Conservation (phyloP, 2,329 filamentous ascomycete genomes). For the Aspergillus sojae region DNA sequence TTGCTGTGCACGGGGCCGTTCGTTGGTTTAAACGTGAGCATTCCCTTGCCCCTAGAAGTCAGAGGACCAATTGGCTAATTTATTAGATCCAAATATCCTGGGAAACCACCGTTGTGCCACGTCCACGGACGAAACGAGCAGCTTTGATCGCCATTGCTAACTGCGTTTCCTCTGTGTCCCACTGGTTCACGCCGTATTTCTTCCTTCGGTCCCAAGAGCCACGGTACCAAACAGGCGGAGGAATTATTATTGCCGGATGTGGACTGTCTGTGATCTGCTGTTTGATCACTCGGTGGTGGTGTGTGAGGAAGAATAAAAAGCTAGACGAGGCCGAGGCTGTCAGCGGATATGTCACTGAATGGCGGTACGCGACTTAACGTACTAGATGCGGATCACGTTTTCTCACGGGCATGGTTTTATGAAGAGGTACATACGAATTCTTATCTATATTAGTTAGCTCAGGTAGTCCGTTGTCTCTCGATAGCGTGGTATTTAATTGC, state of each 20-base stretch:
- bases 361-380: background rate
- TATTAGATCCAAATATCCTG: constrained; percentile 16
- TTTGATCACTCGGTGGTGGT: background rate
- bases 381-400: background rate
- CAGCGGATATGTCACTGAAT: background rate
- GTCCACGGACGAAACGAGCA: constrained; percentile 14
- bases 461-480: background rate
- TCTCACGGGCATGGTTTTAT: background rate
- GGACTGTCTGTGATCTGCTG: background rate
- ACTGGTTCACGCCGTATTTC: background rate
- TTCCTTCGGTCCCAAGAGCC: background rate
- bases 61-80: background rate
- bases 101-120: constrained; percentile 16
- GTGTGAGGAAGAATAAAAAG: background rate
- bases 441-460: background rate
- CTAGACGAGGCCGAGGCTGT: background rate
- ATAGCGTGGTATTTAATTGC: background rate
- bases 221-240: background rate
- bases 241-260: background rate
- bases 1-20: constrained; percentile 16
- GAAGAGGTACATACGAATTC: background rate
- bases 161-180: constrained; percentile 16
- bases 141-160: constrained; percentile 17
- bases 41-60: background rate
- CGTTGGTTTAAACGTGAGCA: background rate